Evolutionary conservation across 2,329 filamentous ascomycete species (phyloP).

Genomic region (Hypoxylon rubiginosum): DNA sequence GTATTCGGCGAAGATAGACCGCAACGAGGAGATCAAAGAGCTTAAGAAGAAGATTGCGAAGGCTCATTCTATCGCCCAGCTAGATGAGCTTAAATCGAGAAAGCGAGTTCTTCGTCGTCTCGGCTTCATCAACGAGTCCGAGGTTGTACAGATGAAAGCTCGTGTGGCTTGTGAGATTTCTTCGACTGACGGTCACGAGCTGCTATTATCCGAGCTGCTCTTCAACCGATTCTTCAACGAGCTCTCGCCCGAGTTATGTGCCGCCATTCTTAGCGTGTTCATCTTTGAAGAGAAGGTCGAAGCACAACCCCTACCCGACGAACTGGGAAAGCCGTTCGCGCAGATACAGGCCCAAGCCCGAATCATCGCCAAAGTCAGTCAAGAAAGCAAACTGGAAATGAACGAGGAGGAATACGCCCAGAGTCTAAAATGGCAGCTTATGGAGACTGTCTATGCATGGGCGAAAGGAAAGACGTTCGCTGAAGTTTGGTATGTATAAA

Average conservation of each 20-base stretch:
- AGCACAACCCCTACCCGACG: slow-evolving; percentile 81
- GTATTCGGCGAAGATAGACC: slow-evolving; percentile 83
- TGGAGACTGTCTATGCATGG: slow-evolving; percentile 97
- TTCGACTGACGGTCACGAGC: slow-evolving; percentile 88
- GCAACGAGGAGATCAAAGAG: slow-evolving; percentile 84
- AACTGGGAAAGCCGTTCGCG: slow-evolving; percentile 85
- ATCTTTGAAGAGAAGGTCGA: slow-evolving; percentile 98
- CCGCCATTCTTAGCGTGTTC: slow-evolving; percentile 90
- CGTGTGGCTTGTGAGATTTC: slow-evolving; percentile 98
- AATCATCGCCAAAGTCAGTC: slow-evolving; percentile 90
- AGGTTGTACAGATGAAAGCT: slow-evolving; percentile 96
- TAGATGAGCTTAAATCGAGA: slow-evolving; percentile 95
- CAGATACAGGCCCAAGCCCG: slow-evolving; percentile 90
- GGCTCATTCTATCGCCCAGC: slow-evolving; percentile 88
- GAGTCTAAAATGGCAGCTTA: slow-evolving; percentile 92
- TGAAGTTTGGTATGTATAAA: slow-evolving; percentile 85
- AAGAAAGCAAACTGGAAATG: slow-evolving; percentile 93
- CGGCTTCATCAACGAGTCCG: slow-evolving; percentile 94
- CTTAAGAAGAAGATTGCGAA: slow-evolving; percentile 89
- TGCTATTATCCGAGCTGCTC: slow-evolving; percentile 91
- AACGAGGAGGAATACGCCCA: slow-evolving; percentile 95
- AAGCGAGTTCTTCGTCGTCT: slow-evolving; percentile 95
- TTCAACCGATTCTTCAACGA: slow-evolving; percentile 99
- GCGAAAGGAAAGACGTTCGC: slow-evolving; percentile 90
- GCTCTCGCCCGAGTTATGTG: slow-evolving; percentile 86